A percentile compares a stretch with the other conserved stretches of the same genome.
Conservation (phyloP, 2,329 filamentous ascomycete species). For the Apiospora rasikravindrae region DNA sequence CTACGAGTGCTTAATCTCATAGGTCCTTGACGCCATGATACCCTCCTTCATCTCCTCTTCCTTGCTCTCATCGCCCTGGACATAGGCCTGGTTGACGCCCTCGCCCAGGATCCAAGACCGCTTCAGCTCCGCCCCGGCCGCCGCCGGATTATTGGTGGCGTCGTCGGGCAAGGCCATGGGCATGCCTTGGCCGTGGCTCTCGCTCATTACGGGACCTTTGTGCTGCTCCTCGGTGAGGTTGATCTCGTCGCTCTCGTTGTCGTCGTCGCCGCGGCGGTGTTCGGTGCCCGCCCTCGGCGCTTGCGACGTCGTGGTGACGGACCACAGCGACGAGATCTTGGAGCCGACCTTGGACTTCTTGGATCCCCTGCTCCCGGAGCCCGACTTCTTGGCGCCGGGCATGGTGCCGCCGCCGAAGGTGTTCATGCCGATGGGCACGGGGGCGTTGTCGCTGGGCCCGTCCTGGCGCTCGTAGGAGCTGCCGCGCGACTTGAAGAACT, state of each 20-base stretch:
- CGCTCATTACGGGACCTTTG: background rate
- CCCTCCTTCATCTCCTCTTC: background rate
- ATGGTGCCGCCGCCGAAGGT: conserved; percentile 21
- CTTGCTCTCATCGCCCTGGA: background rate
- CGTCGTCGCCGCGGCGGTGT: background rate
- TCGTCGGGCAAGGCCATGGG: background rate
- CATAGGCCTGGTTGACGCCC: background rate
- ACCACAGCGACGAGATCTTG: background rate
- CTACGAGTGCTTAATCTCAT: background rate
- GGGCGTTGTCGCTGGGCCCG: background rate
- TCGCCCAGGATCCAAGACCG: conserved; percentile 25
- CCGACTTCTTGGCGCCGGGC: conserved; percentile 7
- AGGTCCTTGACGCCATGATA: background rate
- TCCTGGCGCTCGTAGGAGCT: background rate
- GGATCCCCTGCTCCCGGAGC: background rate
- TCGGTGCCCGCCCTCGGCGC: background rate
- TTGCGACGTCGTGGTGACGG: background rate
- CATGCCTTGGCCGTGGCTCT: background rate
- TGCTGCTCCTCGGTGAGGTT: conserved; percentile 1
- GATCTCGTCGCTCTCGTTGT: conserved; percentile 15
- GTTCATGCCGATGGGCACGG: conserved; percentile 20
- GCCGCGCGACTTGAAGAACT: conserved; percentile 14
- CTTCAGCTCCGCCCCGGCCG: background rate
- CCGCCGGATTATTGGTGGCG: background rate
- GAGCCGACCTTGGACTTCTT: conserved; percentile 9